A percentile compares a stretch with the other conserved stretches of the same genome.
Conservation (phyloP, 1,284 basidiomycete species). For the Ustilago hordei region DNA sequence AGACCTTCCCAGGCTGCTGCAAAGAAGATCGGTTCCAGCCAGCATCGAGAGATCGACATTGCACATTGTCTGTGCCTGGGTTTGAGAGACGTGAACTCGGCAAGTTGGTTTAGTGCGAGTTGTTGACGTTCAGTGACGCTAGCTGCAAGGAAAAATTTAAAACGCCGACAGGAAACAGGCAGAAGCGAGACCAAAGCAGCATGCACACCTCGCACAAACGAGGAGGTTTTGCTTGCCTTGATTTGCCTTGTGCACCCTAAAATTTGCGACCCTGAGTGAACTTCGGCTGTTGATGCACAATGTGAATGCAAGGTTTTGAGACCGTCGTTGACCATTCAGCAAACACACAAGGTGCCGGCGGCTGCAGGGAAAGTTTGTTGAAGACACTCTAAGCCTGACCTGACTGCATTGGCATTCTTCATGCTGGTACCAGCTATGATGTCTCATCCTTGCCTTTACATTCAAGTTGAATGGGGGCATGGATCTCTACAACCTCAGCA, state of each 20-base stretch:
- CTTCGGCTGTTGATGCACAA: background rate
- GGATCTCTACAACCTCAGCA: too few relatives aligned
- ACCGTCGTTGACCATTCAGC: background rate
- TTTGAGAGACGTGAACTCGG: background rate
- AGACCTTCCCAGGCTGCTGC: background rate
- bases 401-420: background rate
- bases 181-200: slow-evolving; percentile 5
- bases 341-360: slow-evolving; percentile 4
- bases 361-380: slow-evolving; percentile 7
- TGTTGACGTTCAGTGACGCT: background rate
- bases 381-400: background rate
- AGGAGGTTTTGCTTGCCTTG: background rate
- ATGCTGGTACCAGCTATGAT: too few relatives aligned
- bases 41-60: background rate
- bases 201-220: slow-evolving; percentile 1
- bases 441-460: too few relatives aligned
- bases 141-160: slow-evolving; percentile 2
- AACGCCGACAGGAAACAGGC: slow-evolving; percentile 9
- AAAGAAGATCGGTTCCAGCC: background rate
- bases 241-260: background rate
- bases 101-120: background rate
- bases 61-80: background rate
- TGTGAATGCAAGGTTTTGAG: background rate
- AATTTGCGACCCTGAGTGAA: background rate
- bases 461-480: too few relatives aligned